Conservation (phyloP, 331 rosid genomes). For the Dryas integrifolia region DNA sequence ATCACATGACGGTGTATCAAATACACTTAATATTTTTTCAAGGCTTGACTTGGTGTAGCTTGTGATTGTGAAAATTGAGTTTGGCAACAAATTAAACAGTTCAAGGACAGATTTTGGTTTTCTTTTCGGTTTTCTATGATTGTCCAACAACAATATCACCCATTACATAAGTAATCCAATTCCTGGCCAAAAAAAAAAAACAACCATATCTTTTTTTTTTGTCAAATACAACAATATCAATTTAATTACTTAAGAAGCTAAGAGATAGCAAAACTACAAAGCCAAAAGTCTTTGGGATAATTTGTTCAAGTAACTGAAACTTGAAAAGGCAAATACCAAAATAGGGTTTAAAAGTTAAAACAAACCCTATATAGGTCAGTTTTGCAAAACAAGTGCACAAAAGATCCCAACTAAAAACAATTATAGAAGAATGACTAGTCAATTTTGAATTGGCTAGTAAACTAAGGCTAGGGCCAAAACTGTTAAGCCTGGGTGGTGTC, state of each 20-base stretch:
- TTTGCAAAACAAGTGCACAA: background rate
- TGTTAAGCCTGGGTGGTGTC: background rate
- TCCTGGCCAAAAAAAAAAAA: too few relatives aligned
- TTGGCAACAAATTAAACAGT: background rate
- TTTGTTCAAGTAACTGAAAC: background rate
- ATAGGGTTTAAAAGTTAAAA: background rate
- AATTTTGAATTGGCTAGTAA: constrained; percentile 3
- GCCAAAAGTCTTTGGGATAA: background rate
- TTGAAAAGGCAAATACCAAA: background rate
- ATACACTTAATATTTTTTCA: background rate
- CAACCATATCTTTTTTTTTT: too few relatives aligned
- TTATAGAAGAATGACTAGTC: background rate
- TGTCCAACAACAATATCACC: constrained; percentile 4
- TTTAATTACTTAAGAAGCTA: background rate
- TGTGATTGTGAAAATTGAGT: constrained; percentile 4
- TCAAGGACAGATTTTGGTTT: background rate
- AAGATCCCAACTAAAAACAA: too few relatives aligned
- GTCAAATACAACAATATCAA: background rate
- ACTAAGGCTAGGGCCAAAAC: constrained; percentile 6
- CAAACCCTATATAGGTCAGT: background rate
- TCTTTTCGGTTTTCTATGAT: background rate
- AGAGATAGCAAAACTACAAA: background rate
- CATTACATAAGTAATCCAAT: too few relatives aligned
- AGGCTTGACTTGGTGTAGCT: background rate
- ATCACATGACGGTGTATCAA: too few relatives aligned